Percentiles rank a stretch among this genome's conserved stretches.
phyloP scores from a whole-genome alignment of 257 asterid genomes.

The Nicotiana benthamiana region DNA sequence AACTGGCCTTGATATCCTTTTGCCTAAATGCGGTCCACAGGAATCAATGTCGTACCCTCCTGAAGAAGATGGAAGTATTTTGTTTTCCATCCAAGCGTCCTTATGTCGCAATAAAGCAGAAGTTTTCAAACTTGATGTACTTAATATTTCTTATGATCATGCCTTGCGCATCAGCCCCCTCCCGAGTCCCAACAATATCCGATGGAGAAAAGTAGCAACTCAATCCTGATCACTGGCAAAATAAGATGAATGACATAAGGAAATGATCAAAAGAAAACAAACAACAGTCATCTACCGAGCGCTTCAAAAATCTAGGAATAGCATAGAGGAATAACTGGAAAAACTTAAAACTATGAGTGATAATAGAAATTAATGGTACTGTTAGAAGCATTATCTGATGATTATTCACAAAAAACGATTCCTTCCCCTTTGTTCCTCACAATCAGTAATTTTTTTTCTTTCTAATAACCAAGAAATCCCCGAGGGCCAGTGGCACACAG shows the following conservation, averaged over 20 bases:
- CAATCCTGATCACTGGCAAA: not conserved
- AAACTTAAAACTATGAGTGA: not conserved
- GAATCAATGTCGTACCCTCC: not conserved
- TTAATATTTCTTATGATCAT: not conserved
- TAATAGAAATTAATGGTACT: not conserved
- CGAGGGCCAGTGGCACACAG: too few species aligned
- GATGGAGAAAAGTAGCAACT: not conserved
- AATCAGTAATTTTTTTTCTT: not conserved
- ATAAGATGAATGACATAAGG: not conserved
- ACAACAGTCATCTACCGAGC: not conserved
- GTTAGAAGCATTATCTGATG: constrained; percentile 4
- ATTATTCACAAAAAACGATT: not conserved
- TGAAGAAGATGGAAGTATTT: constrained; percentile 7
- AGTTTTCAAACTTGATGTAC: not conserved
- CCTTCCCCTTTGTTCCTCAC: not conserved
- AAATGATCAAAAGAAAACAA: not conserved
- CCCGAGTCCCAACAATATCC: not conserved
- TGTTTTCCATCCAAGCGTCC: constrained; percentile 8
- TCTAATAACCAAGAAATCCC: too few species aligned
- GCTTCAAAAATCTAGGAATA: not conserved
- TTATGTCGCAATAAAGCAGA: not conserved
- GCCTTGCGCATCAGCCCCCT: not conserved
- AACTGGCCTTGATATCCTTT: constrained; percentile 10
- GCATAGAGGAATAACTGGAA: not conserved
- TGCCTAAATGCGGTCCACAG: not conserved